Base-by-base conservation (phyloP, 1,284 basidiomycete genomes). In the Papiliotrema laurentii region DNA sequence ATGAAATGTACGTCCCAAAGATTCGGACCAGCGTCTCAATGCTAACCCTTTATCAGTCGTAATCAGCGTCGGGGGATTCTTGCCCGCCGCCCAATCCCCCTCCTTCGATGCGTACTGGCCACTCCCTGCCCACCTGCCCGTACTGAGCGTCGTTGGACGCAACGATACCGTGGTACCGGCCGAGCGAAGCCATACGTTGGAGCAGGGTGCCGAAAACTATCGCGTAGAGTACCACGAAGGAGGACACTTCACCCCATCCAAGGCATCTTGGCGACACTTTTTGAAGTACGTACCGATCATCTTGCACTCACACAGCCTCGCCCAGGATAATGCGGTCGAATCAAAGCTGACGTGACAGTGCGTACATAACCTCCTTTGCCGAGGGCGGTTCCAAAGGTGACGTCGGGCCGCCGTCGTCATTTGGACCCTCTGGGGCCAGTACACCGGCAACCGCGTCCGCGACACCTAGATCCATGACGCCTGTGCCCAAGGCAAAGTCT, bases 161-260 rank as follows among this genome's bases (percentile, higher is more conserved):
- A 89, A 79, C 38, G 90, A 94, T 60, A 80, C 89, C 13, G 80
- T 94, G 33, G 86, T 94, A 3, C 74, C 82, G 3, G 81, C 82
- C 58, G 89, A 87, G 63, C 77, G 86, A 22, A 80, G 85, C 3
- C 77, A 78, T 56, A 73, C 75, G 9, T 72, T 93, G 16, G 69
- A 87, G 7, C 78, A 80, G 1, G 75, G 81, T 5, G 85, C 86
- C 27, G 64, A 59, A 40, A 71, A 70, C 51, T 50, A 59, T 2
- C 52, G 73, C 30, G 59, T 74, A 18, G 73, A 75, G 55, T 49
- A 59, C n/a, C 74, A 75, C 54, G 69, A 71, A n/a, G 74, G 74
- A 30, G 71, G 70, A 9, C 73, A 70, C 48, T 71, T 70, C 43
- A 69, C 69, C 37, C 68, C 71, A 22, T 64, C 67, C 42, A 72